These are phyloP conservation scores for Torulaspora microellipsoides DNA, from an alignment of 805 yeast species.

Conservation along the genomic window DNA sequence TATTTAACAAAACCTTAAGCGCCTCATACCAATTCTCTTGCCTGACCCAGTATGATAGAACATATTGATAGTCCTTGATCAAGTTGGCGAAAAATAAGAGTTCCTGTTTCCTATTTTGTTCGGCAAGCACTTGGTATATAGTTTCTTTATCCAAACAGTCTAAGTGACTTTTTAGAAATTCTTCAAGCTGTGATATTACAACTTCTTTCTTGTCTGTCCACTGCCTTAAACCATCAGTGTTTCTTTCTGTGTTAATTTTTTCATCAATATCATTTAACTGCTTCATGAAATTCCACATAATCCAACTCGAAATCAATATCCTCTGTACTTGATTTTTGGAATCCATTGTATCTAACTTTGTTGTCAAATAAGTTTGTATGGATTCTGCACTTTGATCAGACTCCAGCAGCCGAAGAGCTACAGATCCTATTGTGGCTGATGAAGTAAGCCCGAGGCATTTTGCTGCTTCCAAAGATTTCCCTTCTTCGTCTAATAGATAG, in stretches of 20 bases:
- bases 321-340: constrained; percentile 29
- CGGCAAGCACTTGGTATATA: constrained; percentile 63
- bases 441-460: constrained; percentile 53
- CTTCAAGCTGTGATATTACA: constrained; percentile 36
- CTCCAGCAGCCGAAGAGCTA: constrained; percentile 54
- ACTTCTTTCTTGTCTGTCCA: constrained; percentile 25
- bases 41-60: constrained; percentile 64
- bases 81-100: constrained; percentile 63
- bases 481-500: constrained; percentile 35
- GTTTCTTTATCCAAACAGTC: constrained; percentile 58
- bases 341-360: constrained; percentile 38
- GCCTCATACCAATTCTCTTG: constrained; percentile 72
- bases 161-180: constrained; percentile 48
- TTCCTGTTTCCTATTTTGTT: constrained; percentile 61
- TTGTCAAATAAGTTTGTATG: constrained; percentile 42
- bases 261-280: constrained; percentile 36
- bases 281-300: constrained; percentile 35
- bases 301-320: constrained; percentile 35
- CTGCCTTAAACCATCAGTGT: constrained; percentile 15
- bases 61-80: constrained; percentile 63
- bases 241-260: constrained; percentile 26
- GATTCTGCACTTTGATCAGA: constrained; percentile 38
- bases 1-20: constrained; percentile 49
- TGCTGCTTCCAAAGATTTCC: constrained; percentile 43
- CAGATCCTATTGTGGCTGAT: constrained; percentile 62